Conservation (phyloP, 129 eudicot genomes). For the Flaveria trinervia region DNA sequence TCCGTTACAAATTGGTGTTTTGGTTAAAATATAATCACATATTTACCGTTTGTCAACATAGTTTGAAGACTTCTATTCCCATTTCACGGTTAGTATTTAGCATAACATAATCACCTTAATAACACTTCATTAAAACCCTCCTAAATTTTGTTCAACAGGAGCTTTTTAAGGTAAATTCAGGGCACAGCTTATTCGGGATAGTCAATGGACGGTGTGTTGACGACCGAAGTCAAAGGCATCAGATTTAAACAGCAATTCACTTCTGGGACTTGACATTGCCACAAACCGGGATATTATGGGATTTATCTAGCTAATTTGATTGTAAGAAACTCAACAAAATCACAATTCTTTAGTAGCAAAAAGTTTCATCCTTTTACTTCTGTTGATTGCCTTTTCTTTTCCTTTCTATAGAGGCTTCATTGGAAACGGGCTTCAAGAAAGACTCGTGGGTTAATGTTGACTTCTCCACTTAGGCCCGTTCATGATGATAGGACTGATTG, state of each 20-base stretch:
- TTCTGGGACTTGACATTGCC: constrained; percentile 72
- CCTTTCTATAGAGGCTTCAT: constrained; percentile 57
- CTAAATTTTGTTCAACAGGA: constrained; percentile 43
- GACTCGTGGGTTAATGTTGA: constrained; percentile 75
- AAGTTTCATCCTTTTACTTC: neutral
- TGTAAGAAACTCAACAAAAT: constrained; percentile 44
- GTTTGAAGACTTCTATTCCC: neutral
- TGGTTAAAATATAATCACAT: neutral
- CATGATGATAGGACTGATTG: constrained; percentile 46
- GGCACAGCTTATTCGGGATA: constrained; percentile 77
- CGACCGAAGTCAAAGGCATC: constrained; percentile 84
- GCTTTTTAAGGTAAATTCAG: constrained; percentile 80
- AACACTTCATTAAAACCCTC: neutral
- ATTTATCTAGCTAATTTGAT: constrained; percentile 82
- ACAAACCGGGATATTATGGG: constrained; percentile 84
- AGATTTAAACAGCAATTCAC: constrained; percentile 67
- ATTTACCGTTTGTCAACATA: neutral
- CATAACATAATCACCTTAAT: constrained; percentile 13
- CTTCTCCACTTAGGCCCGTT: constrained; percentile 86
- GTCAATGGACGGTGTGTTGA: constrained; percentile 92
- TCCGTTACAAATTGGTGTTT: neutral
- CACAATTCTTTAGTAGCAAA: neutral
- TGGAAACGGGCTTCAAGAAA: constrained; percentile 93
- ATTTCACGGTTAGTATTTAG: neutral
- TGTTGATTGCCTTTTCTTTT: constrained; percentile 2